Conservation (phyloP, 768 basidiomycete species). For the Serendipita vermifera region DNA sequence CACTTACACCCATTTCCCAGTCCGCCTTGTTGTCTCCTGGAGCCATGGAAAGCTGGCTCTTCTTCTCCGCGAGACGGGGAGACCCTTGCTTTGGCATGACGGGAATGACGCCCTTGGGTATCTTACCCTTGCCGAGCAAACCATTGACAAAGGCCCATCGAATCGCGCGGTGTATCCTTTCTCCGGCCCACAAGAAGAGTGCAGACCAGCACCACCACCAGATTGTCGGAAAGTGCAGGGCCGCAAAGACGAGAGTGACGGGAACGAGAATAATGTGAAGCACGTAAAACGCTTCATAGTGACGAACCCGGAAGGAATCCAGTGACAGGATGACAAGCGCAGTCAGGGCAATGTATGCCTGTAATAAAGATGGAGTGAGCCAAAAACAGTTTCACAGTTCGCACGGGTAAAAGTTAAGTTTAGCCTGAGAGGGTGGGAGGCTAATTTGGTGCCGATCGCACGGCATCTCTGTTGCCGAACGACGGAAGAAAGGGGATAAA, state of each 20-base stretch:
- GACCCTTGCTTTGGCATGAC: background rate
- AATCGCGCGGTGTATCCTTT: conserved; percentile 42
- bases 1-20: too few relatives aligned
- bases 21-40: too few relatives aligned
- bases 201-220: conserved; percentile 59
- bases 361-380: too few relatives aligned
- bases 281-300: conserved; percentile 55
- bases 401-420: too few relatives aligned
- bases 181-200: conserved; percentile 46
- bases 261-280: conserved; percentile 52
- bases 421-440: too few relatives aligned
- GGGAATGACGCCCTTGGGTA: conserved; percentile 16
- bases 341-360: conserved; percentile 48
- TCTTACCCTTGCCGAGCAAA: conserved; percentile 25
- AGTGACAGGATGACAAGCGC: conserved; percentile 40
- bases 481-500: conserved; percentile 14
- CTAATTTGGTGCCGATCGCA: background rate
- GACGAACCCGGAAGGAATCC: conserved; percentile 35
- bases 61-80: background rate
- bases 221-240: conserved; percentile 53
- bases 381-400: too few relatives aligned
- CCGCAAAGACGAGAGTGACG: conserved; percentile 44
- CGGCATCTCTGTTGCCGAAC: background rate
- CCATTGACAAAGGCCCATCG: conserved; percentile 52
- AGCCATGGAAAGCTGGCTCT: background rate